Base-by-base conservation (phyloP, 306 rosid species). In the Pachyrhizus erosus region DNA sequence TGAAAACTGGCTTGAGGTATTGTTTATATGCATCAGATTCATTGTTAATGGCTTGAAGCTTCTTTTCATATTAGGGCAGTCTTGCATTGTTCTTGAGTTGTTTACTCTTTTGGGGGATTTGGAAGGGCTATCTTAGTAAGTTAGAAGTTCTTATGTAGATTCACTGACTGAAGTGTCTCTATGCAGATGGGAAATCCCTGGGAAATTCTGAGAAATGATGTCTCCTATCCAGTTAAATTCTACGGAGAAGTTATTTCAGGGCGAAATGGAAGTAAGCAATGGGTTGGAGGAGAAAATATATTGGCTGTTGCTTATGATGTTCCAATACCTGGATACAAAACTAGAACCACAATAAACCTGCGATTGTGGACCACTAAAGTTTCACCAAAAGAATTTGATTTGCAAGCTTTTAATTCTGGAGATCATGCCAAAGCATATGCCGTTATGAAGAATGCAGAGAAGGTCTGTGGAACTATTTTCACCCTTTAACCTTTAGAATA, bases 1-100 rank as follows among this genome's bases (percentile, higher is more conserved):
- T 83, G 97, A 96, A 89, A 91, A 82, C 86, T 96, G 99, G 99
- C 99, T 96, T 61, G 98, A 96, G 96, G 99, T 96, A 87, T 64
- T 27, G 26, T 61, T 58, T 58, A 40, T 65, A 27, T 58, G 69
- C 75, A 54, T 71, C 1, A n/a, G 9, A 18, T 76, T 51, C 23
- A 10, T 17, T 54, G 26, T 70, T 27, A 55, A 74, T 26, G 33
- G 49, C 55, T 21, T 15, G 69, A 78, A 26, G 78, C 55, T 29
- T 58, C 23, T 69, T 52, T 71, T 64, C 72, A 84, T 72, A 17
- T 64, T 84, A 64, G 37, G 29, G 9, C 1, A 37, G 40, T 0
- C 40, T 6, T 37, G 42, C 39, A 31, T 70, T 61, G 78, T 62
- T 73, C 80, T 62, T 42, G 43, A 46, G 54, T 14, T 42, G 27